phyloP scores from a whole-genome alignment of 2,329 filamentous ascomycete species.

The Aspergillus floridensis region DNA sequence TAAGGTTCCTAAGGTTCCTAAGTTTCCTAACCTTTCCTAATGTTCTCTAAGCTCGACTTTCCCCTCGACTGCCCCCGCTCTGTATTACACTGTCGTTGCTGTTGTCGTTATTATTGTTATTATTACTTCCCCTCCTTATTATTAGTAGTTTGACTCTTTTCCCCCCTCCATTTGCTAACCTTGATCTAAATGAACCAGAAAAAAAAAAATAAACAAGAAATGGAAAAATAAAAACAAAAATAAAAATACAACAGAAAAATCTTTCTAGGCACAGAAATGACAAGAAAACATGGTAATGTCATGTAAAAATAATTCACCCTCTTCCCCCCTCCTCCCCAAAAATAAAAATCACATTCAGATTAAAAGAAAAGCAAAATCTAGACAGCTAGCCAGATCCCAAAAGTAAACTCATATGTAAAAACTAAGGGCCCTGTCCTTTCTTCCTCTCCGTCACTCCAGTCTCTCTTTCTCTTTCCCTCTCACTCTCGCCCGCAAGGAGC shows the following conservation, averaged over 20 bases:
- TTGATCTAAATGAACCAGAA: slow-evolving; percentile 3
- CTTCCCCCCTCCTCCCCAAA: background rate
- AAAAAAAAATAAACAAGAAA: background rate
- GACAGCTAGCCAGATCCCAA: background rate
- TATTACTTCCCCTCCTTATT: slow-evolving; percentile 3
- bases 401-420: background rate
- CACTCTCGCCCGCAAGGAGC: background rate
- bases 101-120: slow-evolving; percentile 9
- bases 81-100: slow-evolving; percentile 10
- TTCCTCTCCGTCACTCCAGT: background rate
- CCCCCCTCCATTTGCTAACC: slow-evolving; percentile 8
- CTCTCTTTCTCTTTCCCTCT: background rate
- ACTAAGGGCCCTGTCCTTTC: slow-evolving; percentile 4
- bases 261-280: background rate
- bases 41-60: slow-evolving; percentile 3
- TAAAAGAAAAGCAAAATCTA: background rate
- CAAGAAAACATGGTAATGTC: background rate
- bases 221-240: background rate
- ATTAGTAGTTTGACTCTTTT: background rate
- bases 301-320: background rate
- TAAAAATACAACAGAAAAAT: background rate
- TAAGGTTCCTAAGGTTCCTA: slow-evolving; percentile 11
- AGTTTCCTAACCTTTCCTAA: slow-evolving; percentile 15
- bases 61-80: slow-evolving; percentile 15
- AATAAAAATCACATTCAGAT: background rate